Evolutionary conservation across 441 rosid genomes (phyloP).

Genomic region (Sinapis alba): DNA sequence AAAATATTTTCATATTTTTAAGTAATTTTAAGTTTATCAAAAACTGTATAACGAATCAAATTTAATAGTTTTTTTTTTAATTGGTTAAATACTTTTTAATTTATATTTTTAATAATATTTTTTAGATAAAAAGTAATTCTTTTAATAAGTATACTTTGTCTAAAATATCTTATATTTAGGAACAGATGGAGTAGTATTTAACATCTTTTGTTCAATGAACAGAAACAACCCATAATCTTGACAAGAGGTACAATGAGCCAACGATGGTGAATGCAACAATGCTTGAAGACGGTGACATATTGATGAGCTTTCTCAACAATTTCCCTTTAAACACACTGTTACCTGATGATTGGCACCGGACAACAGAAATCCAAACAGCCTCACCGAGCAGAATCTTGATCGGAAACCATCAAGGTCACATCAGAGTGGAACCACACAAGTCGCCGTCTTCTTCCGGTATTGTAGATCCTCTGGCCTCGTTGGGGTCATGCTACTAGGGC

Average conservation of each 20-base stretch:
- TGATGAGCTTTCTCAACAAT: slow-evolving; percentile 57
- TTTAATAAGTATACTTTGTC: too few species aligned
- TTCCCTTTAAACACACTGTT: slow-evolving; percentile 57
- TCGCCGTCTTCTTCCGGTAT: slow-evolving; percentile 5
- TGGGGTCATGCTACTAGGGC: slow-evolving; percentile 52
- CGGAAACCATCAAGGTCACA: slow-evolving; percentile 21
- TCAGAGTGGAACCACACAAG: slow-evolving; percentile 17
- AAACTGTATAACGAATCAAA: too few species aligned
- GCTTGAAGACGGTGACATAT: slow-evolving; percentile 51
- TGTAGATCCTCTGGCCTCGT: slow-evolving; percentile 36
- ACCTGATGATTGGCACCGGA: slow-evolving; percentile 66
- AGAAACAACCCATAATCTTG: slow-evolving; percentile 41
- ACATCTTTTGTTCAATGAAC: slow-evolving; percentile 9
- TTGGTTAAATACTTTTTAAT: too few species aligned
- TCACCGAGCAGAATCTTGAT: not conserved
- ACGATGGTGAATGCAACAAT: slow-evolving; percentile 47
- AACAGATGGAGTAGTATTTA: too few species aligned
- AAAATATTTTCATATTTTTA: too few species aligned
- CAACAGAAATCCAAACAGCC: slow-evolving; percentile 17
- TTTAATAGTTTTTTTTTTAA: too few species aligned
- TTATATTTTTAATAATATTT: too few species aligned
- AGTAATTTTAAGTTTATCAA: too few species aligned
- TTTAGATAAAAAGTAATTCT: too few species aligned
- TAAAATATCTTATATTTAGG: too few species aligned
- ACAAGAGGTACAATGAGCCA: slow-evolving; percentile 42